Base-by-base conservation (phyloP, 106 monocot genomes). In the Xerophyta viscosa region DNA sequence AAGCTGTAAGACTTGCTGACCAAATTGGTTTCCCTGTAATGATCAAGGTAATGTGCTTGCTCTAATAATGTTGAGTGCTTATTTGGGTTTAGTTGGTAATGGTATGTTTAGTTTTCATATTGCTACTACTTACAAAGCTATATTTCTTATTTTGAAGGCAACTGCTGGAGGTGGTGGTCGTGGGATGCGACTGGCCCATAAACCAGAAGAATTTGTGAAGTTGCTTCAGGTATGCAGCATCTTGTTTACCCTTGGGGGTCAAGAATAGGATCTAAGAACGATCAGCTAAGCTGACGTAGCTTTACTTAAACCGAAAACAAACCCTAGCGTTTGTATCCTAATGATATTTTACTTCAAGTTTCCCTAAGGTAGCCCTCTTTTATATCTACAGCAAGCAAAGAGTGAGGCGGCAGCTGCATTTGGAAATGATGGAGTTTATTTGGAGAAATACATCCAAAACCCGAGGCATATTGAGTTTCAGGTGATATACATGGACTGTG, bases 111-210 rank as follows among this genome's bases (percentile, higher is more conserved):
- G 8, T 44, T 8, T 3, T 44, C 43, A 44, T 8, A 14, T 14
- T 44, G 8, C 6, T 9, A 3, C 17, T 17, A 44, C 4, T 44
- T 4, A 44, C 5, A 8, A 47, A 28, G 11, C 10, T 37, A 31
- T n/a, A 33, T 29, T 37, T 52, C 0, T 30, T 58, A 21, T 41
- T 39, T 24, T 60, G 25, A 56, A 92, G 92, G 92, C 92, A 58
- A 92, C 92, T 54, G 92, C 92, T 77, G 92, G 92, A 49, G 92
- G 92, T 63, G 92, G 92, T 62, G 92, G 92, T 26, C 82, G 92
- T 52, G 92, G 92, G 51, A 92, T 92, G 92, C 69, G 92, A 29
- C 61, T 92, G 24, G 92, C 92, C 37, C 69, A 73, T 29, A 62
- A 79, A 26, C 86, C 86, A 41, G 78, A 56, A 31, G 92, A 92